Conservation (phyloP, 768 basidiomycete genomes). For the Tulasnella sp. region DNA sequence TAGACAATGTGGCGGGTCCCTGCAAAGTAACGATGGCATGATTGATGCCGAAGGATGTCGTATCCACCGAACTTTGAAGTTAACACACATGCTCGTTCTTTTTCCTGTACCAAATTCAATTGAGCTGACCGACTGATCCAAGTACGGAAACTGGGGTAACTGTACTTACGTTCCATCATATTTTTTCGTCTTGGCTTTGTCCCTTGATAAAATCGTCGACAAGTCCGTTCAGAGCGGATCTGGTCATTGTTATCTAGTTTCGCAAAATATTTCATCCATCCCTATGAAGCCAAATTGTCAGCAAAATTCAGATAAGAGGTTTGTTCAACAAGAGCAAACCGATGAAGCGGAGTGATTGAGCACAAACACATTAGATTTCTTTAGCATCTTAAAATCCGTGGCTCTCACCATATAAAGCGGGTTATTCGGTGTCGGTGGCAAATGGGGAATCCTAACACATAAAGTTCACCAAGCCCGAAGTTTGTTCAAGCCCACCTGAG, state of each 20-base stretch:
- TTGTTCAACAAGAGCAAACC: conserved; percentile 43
- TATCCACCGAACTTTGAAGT: conserved; percentile 30
- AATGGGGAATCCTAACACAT: neutral
- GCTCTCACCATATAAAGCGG: conserved; percentile 48
- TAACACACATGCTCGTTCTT: conserved; percentile 48
- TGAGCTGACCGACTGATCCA: no score
- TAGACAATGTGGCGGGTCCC: conserved; percentile 55
- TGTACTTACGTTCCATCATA: no score
- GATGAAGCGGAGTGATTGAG: neutral
- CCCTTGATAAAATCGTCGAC: no score
- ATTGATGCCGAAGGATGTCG: neutral
- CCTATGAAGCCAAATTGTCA: conserved; percentile 27
- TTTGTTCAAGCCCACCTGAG: conserved; percentile 60
- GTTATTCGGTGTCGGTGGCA: no score
- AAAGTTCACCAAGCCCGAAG: no score
- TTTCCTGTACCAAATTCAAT: no score
- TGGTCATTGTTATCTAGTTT: conserved; percentile 37
- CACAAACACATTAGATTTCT: conserved; percentile 3
- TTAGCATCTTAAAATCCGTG: neutral
- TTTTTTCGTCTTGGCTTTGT: no score
- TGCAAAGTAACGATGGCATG: no score
- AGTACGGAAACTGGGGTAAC: no score
- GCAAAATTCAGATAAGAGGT: neutral
- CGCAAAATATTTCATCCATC: conserved; percentile 55
- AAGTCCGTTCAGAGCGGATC: no score